phyloP scores from a whole-genome alignment of 129 eudicot species.

The Artemisia annua region DNA sequence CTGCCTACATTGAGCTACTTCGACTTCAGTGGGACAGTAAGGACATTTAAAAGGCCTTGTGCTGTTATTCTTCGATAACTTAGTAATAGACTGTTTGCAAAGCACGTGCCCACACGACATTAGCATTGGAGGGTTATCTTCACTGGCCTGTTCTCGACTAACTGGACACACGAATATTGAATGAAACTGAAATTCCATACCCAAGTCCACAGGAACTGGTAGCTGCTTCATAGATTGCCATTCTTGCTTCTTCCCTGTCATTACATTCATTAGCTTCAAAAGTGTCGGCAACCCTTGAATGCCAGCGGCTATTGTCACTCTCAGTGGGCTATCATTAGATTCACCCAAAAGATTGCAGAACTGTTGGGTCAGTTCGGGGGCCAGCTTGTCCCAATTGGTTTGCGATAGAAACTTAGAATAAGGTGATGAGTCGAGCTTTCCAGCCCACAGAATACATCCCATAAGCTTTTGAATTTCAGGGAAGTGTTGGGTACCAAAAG shows the following conservation, averaged over 20 bases:
- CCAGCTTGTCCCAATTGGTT: conserved; percentile 65
- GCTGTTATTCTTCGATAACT: conserved; percentile 83
- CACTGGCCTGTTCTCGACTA: conserved; percentile 90
- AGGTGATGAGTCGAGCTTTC: conserved; percentile 79
- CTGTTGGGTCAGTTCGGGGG: conserved; percentile 59
- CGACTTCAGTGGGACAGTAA: conserved; percentile 72
- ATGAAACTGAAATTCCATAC: conserved; percentile 74
- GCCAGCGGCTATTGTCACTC: conserved; percentile 81
- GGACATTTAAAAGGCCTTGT: conserved; percentile 85
- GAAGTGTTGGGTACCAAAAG: conserved; percentile 50
- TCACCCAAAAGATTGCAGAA: conserved; percentile 73
- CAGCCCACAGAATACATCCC: conserved; percentile 82
- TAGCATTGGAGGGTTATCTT: conserved; percentile 94
- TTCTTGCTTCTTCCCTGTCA: conserved; percentile 78
- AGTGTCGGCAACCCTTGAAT: conserved; percentile 88
- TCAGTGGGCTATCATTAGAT: conserved; percentile 67
- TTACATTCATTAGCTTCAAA: conserved; percentile 85
- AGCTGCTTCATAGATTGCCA: conserved; percentile 89
- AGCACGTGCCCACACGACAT: conserved; percentile 92
- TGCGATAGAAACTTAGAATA: conserved; percentile 67
- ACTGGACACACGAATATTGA: conserved; percentile 93
- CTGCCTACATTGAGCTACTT: conserved; percentile 62
- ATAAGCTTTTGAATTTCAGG: conserved; percentile 85
- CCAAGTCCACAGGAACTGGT: conserved; percentile 86
- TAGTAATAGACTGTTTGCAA: conserved; percentile 75